Base-by-base conservation (phyloP, 164 flowering plant genomes). In the Taxillus chinensis region DNA sequence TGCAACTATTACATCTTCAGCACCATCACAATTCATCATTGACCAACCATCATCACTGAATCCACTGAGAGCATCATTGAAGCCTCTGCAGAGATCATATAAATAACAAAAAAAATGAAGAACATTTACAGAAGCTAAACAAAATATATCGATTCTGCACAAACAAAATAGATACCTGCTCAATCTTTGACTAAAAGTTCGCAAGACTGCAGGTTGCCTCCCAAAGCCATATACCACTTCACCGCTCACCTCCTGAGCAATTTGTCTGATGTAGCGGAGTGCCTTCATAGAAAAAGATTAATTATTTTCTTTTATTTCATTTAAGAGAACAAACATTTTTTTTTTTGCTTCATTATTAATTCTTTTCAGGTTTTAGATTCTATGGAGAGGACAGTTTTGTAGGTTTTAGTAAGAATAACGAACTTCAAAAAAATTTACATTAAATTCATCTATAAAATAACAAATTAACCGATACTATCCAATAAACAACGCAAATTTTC, bases 41-140 rank as follows among this genome's bases (percentile, higher is more conserved):
- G 92, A 74, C 98, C 98, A 92, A 16, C 97, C 98, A 80, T 84
- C 93, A 71, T 92, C 96, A 68, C 58, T 82, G 76, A 92, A 92
- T 62, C 98, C 96, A 72, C 84, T 90, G 39, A 92, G 67, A 41
- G 93, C 95, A 71, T 90, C 96, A 69, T 92, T 92, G 73, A 92
- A 92, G 46, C 96, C 97, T 80, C 98, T 92, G 70, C 54, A 70
- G 57, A 27, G 50, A 56, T 38, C 17, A 11, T 11, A 54, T 7
- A 62, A 50, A 39, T 3, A 58, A 14, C 37, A 39, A 27, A 27
- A 0, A 6, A 43, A 43, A 43, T 9, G 10, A 9, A 43, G 10
- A 43, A 6, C 2, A 62, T 9, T 41, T 8, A 16, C 62, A 15
- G 64, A 16, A 57, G 6, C 8, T 57, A 5, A 57, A 38, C 37